These are phyloP conservation scores for Dioszegia aurantiaca DNA, from an alignment of 768 basidiomycete species.

Conservation along the genomic window DNA sequence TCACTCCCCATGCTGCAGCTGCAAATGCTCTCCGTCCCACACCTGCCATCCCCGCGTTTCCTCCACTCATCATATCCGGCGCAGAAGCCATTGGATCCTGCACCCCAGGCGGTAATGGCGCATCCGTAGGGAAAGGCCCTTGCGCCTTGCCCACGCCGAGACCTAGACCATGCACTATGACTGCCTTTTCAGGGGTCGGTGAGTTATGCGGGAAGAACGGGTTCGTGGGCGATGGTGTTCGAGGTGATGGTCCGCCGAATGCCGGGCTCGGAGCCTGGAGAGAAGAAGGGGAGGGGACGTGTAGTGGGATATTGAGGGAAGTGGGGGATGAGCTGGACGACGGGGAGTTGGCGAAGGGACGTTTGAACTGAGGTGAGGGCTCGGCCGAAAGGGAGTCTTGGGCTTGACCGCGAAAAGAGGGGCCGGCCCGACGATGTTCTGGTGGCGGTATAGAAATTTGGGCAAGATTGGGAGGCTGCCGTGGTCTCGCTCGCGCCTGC, in stretches of 20 bases:
- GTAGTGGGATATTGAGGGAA: slow-evolving; percentile 17
- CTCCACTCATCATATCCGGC: slow-evolving; percentile 38
- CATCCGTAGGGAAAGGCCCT: slow-evolving; percentile 31
- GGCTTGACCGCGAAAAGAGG: slow-evolving; percentile 8
- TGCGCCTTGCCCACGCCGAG: slow-evolving; percentile 24
- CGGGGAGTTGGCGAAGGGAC: slow-evolving; percentile 30
- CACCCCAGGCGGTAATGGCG: slow-evolving; percentile 25
- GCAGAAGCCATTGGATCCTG: slow-evolving; percentile 21
- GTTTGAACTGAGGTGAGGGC: slow-evolving; percentile 26
- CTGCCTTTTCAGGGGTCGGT: not conserved
- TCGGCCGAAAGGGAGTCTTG: slow-evolving; percentile 10
- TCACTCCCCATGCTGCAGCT: slow-evolving; percentile 61
- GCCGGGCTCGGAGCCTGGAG: slow-evolving; percentile 17
- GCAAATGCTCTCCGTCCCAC: slow-evolving; percentile 79
- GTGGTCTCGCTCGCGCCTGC: slow-evolving; percentile 3
- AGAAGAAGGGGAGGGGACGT: slow-evolving; percentile 24
- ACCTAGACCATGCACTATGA: slow-evolving; percentile 34
- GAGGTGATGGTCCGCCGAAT: slow-evolving; percentile 14
- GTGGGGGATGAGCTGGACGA: slow-evolving; percentile 17
- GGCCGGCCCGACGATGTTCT: slow-evolving; percentile 3
- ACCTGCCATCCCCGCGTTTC: slow-evolving; percentile 68
- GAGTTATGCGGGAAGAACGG: slow-evolving; percentile 22
- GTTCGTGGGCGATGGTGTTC: slow-evolving; percentile 22
- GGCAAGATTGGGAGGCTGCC: slow-evolving; percentile 19
- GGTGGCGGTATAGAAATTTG: slow-evolving; percentile 25